A percentile compares a stretch with the other conserved stretches of the same genome.
Conservation (phyloP, 1,284 basidiomycete species). For the Ceratobasidium sp. region DNA sequence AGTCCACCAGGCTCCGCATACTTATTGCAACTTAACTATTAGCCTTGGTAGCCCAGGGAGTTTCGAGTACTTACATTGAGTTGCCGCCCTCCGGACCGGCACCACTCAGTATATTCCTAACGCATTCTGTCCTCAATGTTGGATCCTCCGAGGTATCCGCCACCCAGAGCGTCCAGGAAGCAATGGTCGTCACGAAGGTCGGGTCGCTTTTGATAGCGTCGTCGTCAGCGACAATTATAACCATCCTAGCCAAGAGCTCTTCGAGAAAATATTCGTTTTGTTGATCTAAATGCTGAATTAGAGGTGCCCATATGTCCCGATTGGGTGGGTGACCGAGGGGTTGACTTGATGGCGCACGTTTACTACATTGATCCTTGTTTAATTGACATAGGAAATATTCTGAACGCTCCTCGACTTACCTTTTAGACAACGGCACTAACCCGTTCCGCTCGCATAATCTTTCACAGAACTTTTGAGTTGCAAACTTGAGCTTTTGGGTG, state of each 20-base stretch:
- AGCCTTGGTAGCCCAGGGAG: background rate
- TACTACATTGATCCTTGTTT: conserved; percentile 54
- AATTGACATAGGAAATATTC: background rate
- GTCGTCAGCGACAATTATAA: conserved; percentile 45
- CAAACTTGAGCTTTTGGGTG: conserved; percentile 56
- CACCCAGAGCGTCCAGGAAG: conserved; percentile 71
- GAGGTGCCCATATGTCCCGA: conserved; percentile 71
- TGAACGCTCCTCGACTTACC: conserved; percentile 56
- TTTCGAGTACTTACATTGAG: conserved; percentile 2
- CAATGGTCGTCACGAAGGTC: conserved; percentile 64
- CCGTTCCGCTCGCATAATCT: conserved; percentile 65
- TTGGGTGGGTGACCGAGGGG: conserved; percentile 60
- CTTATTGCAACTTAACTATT: background rate
- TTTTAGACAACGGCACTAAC: conserved; percentile 79
- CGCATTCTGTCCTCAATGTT: conserved; percentile 25
- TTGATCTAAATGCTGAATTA: conserved; percentile 67
- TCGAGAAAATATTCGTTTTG: conserved; percentile 63
- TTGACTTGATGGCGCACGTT: conserved; percentile 59
- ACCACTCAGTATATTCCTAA: conserved; percentile 15
- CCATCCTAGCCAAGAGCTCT: conserved; percentile 60
- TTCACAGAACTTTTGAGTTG: conserved; percentile 71
- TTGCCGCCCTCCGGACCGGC: conserved; percentile 23
- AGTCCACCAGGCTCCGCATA: background rate
- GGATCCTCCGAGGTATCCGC: conserved; percentile 52
- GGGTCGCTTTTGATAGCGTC: conserved; percentile 45